Evolutionary conservation across 495 filamentous ascomycete genomes (phyloP).

Genomic region (Neohortaea acidophila): DNA sequence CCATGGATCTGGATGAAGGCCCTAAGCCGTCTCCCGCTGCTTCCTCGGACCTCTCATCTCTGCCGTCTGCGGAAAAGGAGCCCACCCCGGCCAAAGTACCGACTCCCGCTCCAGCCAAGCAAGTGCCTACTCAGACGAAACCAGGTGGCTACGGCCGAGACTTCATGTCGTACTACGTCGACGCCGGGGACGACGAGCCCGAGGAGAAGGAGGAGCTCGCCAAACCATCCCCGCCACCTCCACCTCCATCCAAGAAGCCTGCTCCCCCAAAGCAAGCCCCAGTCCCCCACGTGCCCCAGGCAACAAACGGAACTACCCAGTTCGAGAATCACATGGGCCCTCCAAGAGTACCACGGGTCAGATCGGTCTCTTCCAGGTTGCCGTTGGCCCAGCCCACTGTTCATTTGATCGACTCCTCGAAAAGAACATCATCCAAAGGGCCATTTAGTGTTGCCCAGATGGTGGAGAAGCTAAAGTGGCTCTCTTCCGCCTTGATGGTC

Average conservation of each 20-base stretch:
- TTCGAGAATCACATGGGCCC: too few species aligned
- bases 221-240: neutral
- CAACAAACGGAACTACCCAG: too few species aligned
- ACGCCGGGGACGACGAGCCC: conserved; percentile 4
- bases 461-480: neutral
- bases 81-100: neutral
- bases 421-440: neutral
- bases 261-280: too few species aligned
- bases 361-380: too few species aligned
- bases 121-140: too few species aligned
- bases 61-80: conserved; percentile 1
- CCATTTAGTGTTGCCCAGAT: neutral
- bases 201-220: neutral
- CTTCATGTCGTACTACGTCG: conserved; percentile 8
- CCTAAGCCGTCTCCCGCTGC: conserved; percentile 1
- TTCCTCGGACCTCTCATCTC: conserved; percentile 1
- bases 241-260: neutral
- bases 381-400: conserved; percentile 1
- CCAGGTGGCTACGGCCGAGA: conserved; percentile 5
- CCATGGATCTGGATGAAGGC: neutral
- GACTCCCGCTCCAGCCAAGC: conserved; percentile 3
- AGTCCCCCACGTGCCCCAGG: too few species aligned
- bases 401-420: neutral
- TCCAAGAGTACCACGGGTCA: too few species aligned
- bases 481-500: neutral